phyloP scores from a whole-genome alignment of 257 asterid species.

The Solanum appendiculatum region DNA sequence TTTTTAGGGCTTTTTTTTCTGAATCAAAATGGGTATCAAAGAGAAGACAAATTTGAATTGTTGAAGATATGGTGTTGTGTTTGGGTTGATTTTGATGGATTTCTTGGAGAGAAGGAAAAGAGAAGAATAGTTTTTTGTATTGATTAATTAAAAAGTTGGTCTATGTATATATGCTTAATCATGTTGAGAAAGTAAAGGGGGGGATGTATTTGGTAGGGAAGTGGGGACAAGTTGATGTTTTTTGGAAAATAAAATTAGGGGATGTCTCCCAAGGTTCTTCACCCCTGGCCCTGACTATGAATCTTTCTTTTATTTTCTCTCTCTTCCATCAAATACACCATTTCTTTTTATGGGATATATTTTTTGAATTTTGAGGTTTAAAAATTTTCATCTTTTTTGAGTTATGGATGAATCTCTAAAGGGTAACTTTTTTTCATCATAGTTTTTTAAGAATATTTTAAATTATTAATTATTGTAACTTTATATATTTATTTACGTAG shows the following conservation, averaged over 20 bases:
- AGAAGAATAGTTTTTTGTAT: not conserved
- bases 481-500: too few relatives aligned
- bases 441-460: too few relatives aligned
- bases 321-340: not conserved
- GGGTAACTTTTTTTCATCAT: too few relatives aligned
- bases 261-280: constrained; percentile 20
- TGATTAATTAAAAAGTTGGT: not conserved
- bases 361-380: not conserved
- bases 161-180: not conserved
- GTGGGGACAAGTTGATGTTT: constrained; percentile 15
- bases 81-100: not conserved
- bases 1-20: not conserved
- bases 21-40: not conserved
- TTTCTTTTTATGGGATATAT: not conserved
- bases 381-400: too few relatives aligned
- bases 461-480: too few relatives aligned
- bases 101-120: not conserved
- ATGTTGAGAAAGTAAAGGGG: not conserved
- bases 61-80: too few relatives aligned
- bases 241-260: not conserved
- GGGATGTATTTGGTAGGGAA: constrained; percentile 9
- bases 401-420: not conserved
- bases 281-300: constrained; percentile 4
- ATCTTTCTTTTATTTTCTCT: not conserved
- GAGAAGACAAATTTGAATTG: too few relatives aligned